Percentiles rank a stretch among this genome's conserved stretches.
Conservation (phyloP, 73 alveolate species). For the Paramecium sexaurelia region DNA sequence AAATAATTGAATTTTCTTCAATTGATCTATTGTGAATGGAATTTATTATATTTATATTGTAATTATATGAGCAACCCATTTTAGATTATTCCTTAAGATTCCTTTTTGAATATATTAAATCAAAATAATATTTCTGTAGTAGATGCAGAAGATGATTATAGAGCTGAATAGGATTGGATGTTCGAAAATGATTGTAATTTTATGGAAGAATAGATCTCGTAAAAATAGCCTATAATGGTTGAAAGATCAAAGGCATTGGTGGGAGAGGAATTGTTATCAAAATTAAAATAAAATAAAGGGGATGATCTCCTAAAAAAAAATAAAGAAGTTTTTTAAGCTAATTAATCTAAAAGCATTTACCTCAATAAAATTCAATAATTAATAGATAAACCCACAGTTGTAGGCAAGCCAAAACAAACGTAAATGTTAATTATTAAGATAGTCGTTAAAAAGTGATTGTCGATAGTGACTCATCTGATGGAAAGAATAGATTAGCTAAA, state of each 20-base stretch:
- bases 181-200: not conserved
- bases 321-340: conserved; percentile 28
- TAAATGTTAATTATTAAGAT: not conserved
- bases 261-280: not conserved
- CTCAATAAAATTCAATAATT: not conserved
- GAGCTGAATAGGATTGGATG: not conserved
- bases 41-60: not conserved
- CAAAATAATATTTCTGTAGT: not conserved
- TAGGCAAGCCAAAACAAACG: conserved; percentile 11
- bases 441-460: conserved; percentile 38
- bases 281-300: not conserved
- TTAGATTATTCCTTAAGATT: not conserved
- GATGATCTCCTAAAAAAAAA: not conserved
- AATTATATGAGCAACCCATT: not conserved
- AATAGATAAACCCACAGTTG: conserved; percentile 11
- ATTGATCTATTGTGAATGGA: not conserved
- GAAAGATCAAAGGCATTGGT: conserved; percentile 17
- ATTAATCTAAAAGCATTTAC: conserved; percentile 41
- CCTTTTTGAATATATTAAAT: not conserved
- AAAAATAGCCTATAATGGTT: not conserved
- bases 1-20: too few relatives aligned
- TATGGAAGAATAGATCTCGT: not conserved
- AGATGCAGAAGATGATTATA: not conserved
- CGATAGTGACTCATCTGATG: conserved; percentile 46
- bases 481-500: conserved; percentile 64